Evolutionary conservation across 352 stramenopile genomes (phyloP).

Genomic region (Globisporangium nunn): DNA sequence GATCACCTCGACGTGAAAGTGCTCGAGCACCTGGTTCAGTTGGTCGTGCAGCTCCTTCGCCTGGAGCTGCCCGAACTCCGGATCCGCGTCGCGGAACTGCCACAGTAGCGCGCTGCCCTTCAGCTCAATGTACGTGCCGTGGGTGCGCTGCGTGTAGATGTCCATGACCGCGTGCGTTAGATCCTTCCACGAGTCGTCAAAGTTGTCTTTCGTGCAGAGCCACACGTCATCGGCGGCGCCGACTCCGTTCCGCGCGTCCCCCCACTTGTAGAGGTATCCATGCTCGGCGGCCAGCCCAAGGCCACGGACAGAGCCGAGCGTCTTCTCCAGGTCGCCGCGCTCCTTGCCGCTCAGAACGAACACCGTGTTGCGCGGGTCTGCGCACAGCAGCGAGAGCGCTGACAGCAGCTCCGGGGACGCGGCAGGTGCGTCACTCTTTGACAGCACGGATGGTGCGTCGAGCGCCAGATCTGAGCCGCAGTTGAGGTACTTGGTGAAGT

Average conservation of each 20-base stretch:
- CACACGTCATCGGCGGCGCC: constrained; percentile 55
- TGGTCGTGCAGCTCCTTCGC: constrained; percentile 98
- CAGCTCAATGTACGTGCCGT: constrained; percentile 99
- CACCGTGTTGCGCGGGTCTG: constrained; percentile 95
- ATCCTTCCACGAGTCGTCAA: constrained; percentile 96
- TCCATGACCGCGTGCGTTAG: constrained; percentile 97
- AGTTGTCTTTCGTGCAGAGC: constrained; percentile 86
- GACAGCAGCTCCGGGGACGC: constrained; percentile 76
- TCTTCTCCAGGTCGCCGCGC: constrained; percentile 90
- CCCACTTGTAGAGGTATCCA: constrained; percentile 98
- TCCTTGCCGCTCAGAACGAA: constrained; percentile 98
- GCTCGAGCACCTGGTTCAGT: constrained; percentile 91
- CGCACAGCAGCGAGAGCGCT: constrained; percentile 89
- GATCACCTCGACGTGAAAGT: constrained; percentile 94
- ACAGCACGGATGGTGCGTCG: constrained; percentile 25
- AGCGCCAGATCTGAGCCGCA: constrained; percentile 20
- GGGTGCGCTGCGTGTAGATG: constrained; percentile 97
- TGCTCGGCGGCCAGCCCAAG: constrained; percentile 97
- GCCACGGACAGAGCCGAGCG: constrained; percentile 90
- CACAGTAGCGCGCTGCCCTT: constrained; percentile 98
- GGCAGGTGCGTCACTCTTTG: constrained; percentile 28
- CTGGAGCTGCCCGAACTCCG: constrained; percentile 98
- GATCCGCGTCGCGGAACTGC: constrained; percentile 98
- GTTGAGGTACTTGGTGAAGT: constrained; percentile 84
- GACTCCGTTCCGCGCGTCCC: constrained; percentile 23